Evolutionary conservation across 2,329 filamentous ascomycete genomes (phyloP), one percentile per base, ranked within the genome.

Genomic region (Talaromyces sp.): DNA sequence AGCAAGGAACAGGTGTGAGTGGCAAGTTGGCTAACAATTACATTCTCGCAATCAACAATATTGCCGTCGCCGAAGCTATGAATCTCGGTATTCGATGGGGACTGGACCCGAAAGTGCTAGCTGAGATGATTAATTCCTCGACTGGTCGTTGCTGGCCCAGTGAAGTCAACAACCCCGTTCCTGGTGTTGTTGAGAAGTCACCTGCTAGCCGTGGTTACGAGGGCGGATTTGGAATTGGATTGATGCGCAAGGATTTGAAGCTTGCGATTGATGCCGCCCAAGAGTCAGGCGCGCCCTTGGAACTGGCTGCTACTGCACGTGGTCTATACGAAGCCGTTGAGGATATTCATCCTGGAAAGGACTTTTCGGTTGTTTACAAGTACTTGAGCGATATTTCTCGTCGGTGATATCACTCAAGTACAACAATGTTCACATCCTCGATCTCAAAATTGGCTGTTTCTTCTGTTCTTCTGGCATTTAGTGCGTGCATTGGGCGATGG

Each of bases 11-110:
- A 2, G 95, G 95, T 0, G 84, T 99, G 1, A 91, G 92, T 11
- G 95, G 91, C 45, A 99, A 99, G 80, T 84, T 99, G 37, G 93
- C 94, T 62, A 99, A 99, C 81, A 99, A 99, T 79, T 99, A 99
- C 77, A 86, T 98, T 33, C 83, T 99, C 3, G 94, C 93, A 3
- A 88, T 98, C 70, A 96, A 93, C 82, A 99, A 99, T 78, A 93
- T 89, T 65, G 87, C 87, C 2, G 87, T 86, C 0, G 85, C 85
- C 3, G 87, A 89, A 72, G 87, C 86, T 7, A 88, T 89, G 86
- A 87, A 87, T 66, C 82, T 89, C 74, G 87, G 86, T 4, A 82
- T 88, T 43, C 80, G 82, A 59, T 88, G 85, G 84, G 87, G 87
- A 1, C 79, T 89, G 9, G 83, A 89, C 64, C 82, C 86, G 0